These are phyloP conservation scores for Globisporangium ultimum DNA, from an alignment of 352 stramenopile species.

Conservation along the genomic window DNA sequence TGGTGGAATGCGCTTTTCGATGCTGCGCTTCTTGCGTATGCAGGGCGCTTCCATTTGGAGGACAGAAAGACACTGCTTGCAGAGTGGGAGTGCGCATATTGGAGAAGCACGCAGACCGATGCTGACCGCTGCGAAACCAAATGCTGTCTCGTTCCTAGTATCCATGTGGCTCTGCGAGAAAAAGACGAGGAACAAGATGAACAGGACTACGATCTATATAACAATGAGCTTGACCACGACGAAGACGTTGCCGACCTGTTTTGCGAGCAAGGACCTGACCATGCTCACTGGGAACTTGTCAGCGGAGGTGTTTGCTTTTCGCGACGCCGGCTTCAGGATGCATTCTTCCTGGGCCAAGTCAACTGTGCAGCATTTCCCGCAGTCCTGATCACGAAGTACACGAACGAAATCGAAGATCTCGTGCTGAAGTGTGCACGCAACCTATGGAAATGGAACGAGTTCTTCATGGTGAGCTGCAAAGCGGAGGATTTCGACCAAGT, in stretches of 20 bases:
- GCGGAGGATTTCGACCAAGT: slow-evolving; percentile 30
- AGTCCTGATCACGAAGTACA: slow-evolving; percentile 43
- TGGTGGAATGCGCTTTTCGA: slow-evolving; percentile 58
- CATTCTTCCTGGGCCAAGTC: slow-evolving; percentile 29
- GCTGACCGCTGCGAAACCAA: background rate
- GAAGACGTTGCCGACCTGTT: slow-evolving; percentile 7
- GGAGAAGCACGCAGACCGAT: slow-evolving; percentile 2
- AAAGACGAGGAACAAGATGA: background rate
- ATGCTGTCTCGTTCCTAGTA: slow-evolving; percentile 19
- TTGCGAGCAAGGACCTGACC: background rate
- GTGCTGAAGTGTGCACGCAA: slow-evolving; percentile 34
- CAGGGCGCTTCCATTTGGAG: slow-evolving; percentile 10
- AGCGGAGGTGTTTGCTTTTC: slow-evolving; percentile 39
- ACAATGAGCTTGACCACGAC: background rate
- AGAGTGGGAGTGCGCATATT: slow-evolving; percentile 14
- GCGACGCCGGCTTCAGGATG: slow-evolving; percentile 35
- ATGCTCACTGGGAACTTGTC: slow-evolving; percentile 21
- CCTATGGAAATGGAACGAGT: slow-evolving; percentile 40
- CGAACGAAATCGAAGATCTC: slow-evolving; percentile 34
- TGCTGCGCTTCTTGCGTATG: slow-evolving; percentile 40
- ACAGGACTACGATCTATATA: background rate
- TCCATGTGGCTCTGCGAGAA: slow-evolving; percentile 20
- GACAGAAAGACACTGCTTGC: slow-evolving; percentile 19
- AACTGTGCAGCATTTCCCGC: slow-evolving; percentile 22
- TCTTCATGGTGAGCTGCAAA: slow-evolving; percentile 37